These are phyloP conservation scores for Endotrypanum monterogeii DNA, from an alignment of 208 protist species.

Conservation along the genomic window DNA sequence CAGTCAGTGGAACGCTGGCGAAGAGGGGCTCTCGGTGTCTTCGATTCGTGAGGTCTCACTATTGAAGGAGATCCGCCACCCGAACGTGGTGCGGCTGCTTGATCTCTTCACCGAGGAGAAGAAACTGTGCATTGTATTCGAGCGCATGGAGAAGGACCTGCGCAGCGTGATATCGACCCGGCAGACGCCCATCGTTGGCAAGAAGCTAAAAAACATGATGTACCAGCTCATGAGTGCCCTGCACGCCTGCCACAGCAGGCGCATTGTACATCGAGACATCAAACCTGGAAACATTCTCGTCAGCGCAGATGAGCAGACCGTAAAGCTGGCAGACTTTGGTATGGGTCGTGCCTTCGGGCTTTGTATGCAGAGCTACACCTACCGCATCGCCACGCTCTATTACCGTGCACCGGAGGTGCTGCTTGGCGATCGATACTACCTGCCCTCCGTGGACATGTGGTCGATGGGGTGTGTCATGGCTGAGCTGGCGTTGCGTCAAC, in stretches of 20 bases:
- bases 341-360: slow-evolving; percentile 86
- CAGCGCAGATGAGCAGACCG: slow-evolving; percentile 55
- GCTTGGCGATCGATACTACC: slow-evolving; percentile 87
- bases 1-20: slow-evolving; percentile 70
- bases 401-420: slow-evolving; percentile 95
- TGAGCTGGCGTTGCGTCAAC: slow-evolving; percentile 89
- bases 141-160: slow-evolving; percentile 97
- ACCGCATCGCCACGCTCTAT: slow-evolving; percentile 94
- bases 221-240: slow-evolving; percentile 83
- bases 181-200: slow-evolving; percentile 49
- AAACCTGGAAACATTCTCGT: slow-evolving; percentile 93
- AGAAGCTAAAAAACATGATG: slow-evolving; percentile 73
- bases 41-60: slow-evolving; percentile 93
- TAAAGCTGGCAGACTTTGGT: slow-evolving; percentile 94
- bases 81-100: slow-evolving; percentile 92
- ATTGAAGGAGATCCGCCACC: slow-evolving; percentile 90
- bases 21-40: slow-evolving; percentile 91
- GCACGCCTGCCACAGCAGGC: slow-evolving; percentile 84
- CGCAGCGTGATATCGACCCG: slow-evolving; percentile 92
- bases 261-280: slow-evolving; percentile 91
- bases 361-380: slow-evolving; percentile 85
- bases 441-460: slow-evolving; percentile 93
- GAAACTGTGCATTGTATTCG: slow-evolving; percentile 97
- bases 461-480: slow-evolving; percentile 94
- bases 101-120: slow-evolving; percentile 94